A percentile compares a stretch with the other conserved stretches of the same genome.
These are phyloP conservation scores for Teunomyces funiuensis DNA, from an alignment of 805 yeast genomes.

Conservation along the genomic window DNA sequence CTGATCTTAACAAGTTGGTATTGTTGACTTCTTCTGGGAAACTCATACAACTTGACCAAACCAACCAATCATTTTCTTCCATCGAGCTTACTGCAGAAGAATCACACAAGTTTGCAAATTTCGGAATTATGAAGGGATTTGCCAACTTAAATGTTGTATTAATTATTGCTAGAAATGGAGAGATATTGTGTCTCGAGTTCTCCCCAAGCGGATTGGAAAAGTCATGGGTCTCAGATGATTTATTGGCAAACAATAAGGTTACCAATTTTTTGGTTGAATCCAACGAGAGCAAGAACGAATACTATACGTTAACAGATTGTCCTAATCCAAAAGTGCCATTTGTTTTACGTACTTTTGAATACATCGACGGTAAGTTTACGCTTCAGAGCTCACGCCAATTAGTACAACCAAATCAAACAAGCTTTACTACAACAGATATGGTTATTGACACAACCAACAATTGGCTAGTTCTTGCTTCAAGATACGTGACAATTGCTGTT, in stretches of 20 bases:
- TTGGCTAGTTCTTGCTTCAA: constrained; percentile 63
- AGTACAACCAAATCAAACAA: constrained; percentile 42
- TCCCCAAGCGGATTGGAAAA: constrained; percentile 10
- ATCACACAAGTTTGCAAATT: constrained; percentile 30
- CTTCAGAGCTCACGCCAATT: constrained; percentile 27
- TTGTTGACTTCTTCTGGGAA: constrained; percentile 62
- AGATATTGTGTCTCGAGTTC: constrained; percentile 44
- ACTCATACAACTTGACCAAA: constrained; percentile 34
- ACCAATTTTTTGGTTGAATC: constrained; percentile 45
- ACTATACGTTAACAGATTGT: constrained; percentile 55
- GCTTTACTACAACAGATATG: constrained; percentile 60
- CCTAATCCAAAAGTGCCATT: constrained; percentile 65
- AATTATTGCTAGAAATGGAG: constrained; percentile 37
- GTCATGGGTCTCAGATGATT: constrained; percentile 23
- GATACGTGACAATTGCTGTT: constrained; percentile 65
- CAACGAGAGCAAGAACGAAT: constrained; percentile 15
- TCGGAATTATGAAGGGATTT: constrained; percentile 45
- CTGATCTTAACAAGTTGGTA: constrained; percentile 40
- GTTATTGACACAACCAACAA: constrained; percentile 37
- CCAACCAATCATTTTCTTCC: constrained; percentile 5
- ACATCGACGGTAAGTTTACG: constrained; percentile 17
- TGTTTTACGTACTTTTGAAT: constrained; percentile 37
- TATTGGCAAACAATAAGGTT: constrained; percentile 40
- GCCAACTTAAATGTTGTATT: constrained; percentile 27
- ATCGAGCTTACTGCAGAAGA: constrained; percentile 6